Base-by-base conservation (phyloP, 129 eudicot genomes). In the Gnaphalium uliginosum region DNA sequence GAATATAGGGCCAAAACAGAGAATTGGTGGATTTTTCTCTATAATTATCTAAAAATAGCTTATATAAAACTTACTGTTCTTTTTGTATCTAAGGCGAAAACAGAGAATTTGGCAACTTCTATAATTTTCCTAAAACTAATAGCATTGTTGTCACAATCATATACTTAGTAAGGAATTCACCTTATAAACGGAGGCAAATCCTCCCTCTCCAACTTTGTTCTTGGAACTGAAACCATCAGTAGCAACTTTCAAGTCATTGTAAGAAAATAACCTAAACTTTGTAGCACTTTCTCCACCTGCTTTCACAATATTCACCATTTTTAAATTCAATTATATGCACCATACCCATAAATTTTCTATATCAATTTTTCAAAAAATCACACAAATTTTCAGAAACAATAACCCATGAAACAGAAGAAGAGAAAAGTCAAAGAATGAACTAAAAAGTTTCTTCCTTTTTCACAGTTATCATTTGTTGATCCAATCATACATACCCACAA, bases 181-280 rank as follows among this genome's bases (percentile, higher is more conserved):
- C 91, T 88, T 88, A 68, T 84, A 91, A 70, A 91, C 97, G 79
- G 78, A 83, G 68, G 91, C 97, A 78, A 81, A 86, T 37, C 86
- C 89, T 29, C 97, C 97, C 59, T 91, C 88, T 26, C 94, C 97
- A 74, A 91, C 80, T 78, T 88, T 88, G 76, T 88, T 80, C 57
- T 79, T 80, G 46, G 85, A 69, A 65, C 85, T 79, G 72, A 88
- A 91, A 61, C 87, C 85, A 56, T 74, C 72, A 63, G 84, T 84
- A 64, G 94, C 94, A 66, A 83, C 77, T 82, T 76, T 86, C 72
- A 91, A 76, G 27, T 91, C 91, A 17, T 77, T 78, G 83, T 82
- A 88, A 37, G 91, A 69, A 76, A 79, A 90, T 7, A 90, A 84
- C 17, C 85, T 79, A 81, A 88, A 88, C 51, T 85, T 80, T 58